phyloP scores from a whole-genome alignment of 352 stramenopile genomes.

The Globisporangium okanoganense region DNA sequence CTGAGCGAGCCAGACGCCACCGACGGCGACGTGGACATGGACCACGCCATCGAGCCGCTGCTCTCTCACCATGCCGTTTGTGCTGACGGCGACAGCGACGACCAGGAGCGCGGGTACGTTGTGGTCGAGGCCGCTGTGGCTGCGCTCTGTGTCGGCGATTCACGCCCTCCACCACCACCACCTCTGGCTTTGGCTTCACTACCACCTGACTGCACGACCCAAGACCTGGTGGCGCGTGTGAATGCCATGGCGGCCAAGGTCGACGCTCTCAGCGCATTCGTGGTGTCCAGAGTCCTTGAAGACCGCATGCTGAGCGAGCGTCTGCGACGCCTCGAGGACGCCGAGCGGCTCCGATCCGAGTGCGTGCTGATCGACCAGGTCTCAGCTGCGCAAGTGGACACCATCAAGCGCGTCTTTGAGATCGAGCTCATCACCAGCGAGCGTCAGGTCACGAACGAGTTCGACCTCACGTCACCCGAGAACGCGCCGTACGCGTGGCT shows the following conservation, averaged over 20 bases:
- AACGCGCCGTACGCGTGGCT: too few species aligned
- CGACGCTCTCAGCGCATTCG: background rate
- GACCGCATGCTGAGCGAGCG: background rate
- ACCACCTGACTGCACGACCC: background rate
- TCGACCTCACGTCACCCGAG: too few species aligned
- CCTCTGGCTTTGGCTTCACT: background rate
- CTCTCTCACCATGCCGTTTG: background rate
- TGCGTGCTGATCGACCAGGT: too few species aligned
- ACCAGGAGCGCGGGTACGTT: background rate
- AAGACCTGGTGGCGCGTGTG: background rate
- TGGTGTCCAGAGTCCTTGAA: background rate
- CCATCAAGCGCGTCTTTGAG: too few species aligned
- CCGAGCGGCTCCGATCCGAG: too few species aligned
- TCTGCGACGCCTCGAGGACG: too few species aligned
- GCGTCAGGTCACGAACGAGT: too few species aligned
- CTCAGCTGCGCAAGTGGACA: too few species aligned
- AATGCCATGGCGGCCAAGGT: background rate
- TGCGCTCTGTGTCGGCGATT: background rate
- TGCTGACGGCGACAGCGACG: background rate
- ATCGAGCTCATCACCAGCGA: too few species aligned
- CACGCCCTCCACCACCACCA: too few species aligned
- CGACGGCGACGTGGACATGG: background rate
- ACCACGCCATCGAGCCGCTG: background rate
- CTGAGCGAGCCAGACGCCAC: background rate
- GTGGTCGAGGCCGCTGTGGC: background rate